phyloP scores from a whole-genome alignment of 2,329 filamentous ascomycete genomes.

The Arthrinium puccinioides region DNA sequence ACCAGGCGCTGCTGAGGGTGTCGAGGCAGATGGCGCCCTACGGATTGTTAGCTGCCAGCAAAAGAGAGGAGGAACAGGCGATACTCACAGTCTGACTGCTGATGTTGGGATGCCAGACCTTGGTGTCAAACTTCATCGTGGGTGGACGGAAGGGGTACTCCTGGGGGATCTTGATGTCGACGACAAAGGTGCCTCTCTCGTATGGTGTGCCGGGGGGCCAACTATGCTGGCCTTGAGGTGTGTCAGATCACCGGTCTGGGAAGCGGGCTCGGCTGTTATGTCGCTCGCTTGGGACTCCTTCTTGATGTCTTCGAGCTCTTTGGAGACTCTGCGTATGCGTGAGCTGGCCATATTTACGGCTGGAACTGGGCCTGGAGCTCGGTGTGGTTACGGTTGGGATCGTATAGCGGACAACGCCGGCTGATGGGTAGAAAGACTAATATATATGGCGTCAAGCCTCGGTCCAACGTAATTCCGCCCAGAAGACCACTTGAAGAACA shows the following conservation, averaged over 20 bases:
- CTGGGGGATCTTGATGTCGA: conserved; percentile 81
- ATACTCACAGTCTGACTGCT: conserved; percentile 78
- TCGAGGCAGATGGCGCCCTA: conserved; percentile 96
- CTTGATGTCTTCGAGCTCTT: conserved; percentile 70
- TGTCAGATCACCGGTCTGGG: conserved; percentile 60
- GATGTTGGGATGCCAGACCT: conserved; percentile 96
- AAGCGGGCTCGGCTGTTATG: conserved; percentile 60
- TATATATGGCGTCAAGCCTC: too few species aligned
- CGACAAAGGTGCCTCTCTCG: conserved; percentile 71
- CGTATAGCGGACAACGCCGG: too few species aligned
- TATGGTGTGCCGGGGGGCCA: conserved; percentile 93
- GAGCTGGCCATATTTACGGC: conserved; percentile 20
- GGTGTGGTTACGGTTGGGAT: too few species aligned
- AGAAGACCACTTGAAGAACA: too few species aligned
- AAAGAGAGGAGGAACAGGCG: too few species aligned
- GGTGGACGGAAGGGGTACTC: conserved; percentile 94
- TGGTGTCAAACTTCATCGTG: conserved; percentile 83
- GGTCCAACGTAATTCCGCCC: too few species aligned
- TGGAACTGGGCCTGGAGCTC: too few species aligned
- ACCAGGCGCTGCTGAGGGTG: conserved; percentile 84
- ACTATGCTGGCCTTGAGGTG: conserved; percentile 77
- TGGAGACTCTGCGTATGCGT: conserved; percentile 56
- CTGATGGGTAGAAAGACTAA: too few species aligned
- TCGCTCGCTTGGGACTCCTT: conserved; percentile 65
- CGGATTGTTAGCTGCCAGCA: not conserved